Percentiles rank a stretch among this genome's conserved stretches.
Evolutionary conservation across 768 basidiomycete species (phyloP).

Genomic region (Gymnopilus dilepis): DNA sequence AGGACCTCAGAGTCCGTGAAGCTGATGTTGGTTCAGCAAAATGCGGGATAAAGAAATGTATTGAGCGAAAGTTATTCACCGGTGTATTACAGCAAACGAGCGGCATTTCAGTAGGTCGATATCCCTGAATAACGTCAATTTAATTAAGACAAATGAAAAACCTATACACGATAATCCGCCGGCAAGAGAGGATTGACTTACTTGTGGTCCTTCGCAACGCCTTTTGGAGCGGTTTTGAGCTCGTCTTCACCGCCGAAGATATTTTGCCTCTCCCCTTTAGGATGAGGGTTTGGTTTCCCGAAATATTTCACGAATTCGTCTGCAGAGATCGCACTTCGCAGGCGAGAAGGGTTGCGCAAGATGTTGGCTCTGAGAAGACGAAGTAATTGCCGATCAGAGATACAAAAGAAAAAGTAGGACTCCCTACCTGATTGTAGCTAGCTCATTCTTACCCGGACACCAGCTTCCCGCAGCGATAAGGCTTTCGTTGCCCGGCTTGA

Average conservation of each 20-base stretch:
- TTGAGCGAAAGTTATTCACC: conserved; percentile 43
- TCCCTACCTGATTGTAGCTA: conserved; percentile 71
- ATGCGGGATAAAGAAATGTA: background rate
- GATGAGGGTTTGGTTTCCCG: conserved; percentile 67
- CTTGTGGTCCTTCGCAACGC: conserved; percentile 82
- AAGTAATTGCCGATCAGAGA: background rate
- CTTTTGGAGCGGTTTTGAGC: conserved; percentile 91
- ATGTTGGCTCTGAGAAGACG: conserved; percentile 67
- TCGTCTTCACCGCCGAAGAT: conserved; percentile 91
- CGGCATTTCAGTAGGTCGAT: conserved; percentile 92
- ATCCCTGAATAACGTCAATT: conserved; percentile 53
- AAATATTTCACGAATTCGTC: conserved; percentile 79
- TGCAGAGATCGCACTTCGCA: conserved; percentile 69
- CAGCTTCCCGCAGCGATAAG: conserved; percentile 82
- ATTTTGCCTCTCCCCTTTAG: conserved; percentile 67
- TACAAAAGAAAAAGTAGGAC: conserved; percentile 3
- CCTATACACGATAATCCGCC: background rate
- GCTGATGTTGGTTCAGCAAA: conserved; percentile 37
- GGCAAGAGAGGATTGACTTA: conserved; percentile 36
- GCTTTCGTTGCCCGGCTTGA: conserved; percentile 69
- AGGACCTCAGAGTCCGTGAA: conserved; percentile 81
- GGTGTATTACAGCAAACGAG: conserved; percentile 69
- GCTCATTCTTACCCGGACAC: conserved; percentile 80
- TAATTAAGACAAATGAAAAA: background rate
- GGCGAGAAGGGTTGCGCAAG: conserved; percentile 58